Base-by-base conservation (phyloP, 2,329 filamentous ascomycete species). In the Neophaeococcomyces mojaviensis region DNA sequence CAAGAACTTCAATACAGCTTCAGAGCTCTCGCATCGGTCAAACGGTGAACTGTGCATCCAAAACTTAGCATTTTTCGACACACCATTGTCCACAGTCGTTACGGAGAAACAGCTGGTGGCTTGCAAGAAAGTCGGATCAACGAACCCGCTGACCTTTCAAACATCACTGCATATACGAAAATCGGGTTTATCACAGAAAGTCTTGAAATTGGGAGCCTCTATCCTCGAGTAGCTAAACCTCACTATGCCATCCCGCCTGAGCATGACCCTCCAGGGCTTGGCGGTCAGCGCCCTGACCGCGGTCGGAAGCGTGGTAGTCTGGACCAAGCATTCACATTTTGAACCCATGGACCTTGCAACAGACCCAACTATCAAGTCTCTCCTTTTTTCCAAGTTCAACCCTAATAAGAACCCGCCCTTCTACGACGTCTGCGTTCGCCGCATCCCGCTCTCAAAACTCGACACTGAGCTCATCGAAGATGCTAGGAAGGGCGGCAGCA, bases 401-500 rank as follows among this genome's bases (percentile, higher is more conserved):
- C 76, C 78, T 1, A 70, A 74, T 34, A 65, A 69, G 26, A 84
- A 86, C 61, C 76, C 81, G 0, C 69, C 76, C 0, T 76, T 76
- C 1, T 74, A 84, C 47, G 84, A 88, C 59, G 64, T 83, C 9
- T 81, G 77, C 55, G 67, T 84, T 53, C 77, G 78, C 53, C 72
- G 71, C 30, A 71, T 87, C 0, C 78, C 82, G 0, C 59, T 88
- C 39, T 68, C 67, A 38, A 77, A 80, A 58, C 78, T 88, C 50
- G 74, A 77, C 24, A 81, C 82, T 0, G 76, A 82, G 52, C 67
- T 87, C 44, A 65, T 86, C 12, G 69, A 55, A 44, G 55, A 58
- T 39, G 53, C 53, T 8, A 33, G 82, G 58, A 73, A 77, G 53
- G 78, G 76, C 58, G 71, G 73, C 26, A 40, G 45, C 15, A 71